Evolutionary conservation across 2,329 filamentous ascomycete genomes (phyloP).

Genomic region (Fragosphaeria purpurea): DNA sequence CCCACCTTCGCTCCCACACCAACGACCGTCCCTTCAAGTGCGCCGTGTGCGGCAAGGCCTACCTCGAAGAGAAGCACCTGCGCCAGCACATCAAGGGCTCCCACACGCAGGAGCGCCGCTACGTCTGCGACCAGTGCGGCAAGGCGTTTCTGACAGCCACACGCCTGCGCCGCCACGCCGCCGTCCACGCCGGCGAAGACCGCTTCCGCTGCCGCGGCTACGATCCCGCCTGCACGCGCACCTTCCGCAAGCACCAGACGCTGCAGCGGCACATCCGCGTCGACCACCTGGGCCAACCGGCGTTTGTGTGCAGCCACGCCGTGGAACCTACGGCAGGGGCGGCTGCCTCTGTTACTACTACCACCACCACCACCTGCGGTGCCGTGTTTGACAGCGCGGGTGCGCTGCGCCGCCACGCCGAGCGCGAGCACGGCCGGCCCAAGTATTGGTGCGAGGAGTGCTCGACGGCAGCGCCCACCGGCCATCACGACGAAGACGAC

Average conservation of each 20-base stretch:
- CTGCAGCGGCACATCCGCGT: constrained; percentile 72
- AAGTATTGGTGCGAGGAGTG: constrained; percentile 75
- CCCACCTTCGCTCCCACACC: constrained; percentile 76
- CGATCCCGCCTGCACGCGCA: constrained; percentile 58
- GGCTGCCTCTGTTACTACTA: neutral
- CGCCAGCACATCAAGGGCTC: constrained; percentile 75
- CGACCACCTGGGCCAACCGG: constrained; percentile 61
- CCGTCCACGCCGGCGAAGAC: constrained; percentile 69
- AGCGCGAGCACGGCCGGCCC: constrained; percentile 57
- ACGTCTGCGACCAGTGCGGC: constrained; percentile 65
- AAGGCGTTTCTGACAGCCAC: constrained; percentile 77
- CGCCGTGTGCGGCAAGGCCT: constrained; percentile 68
- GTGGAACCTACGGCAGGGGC: constrained; percentile 9
- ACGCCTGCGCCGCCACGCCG: constrained; percentile 63
- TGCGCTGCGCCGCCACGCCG: constrained; percentile 61
- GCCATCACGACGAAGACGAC: constrained; percentile 19
- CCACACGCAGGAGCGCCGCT: constrained; percentile 61
- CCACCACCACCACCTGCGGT: constrained; percentile 34
- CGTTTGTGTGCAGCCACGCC: constrained; percentile 57
- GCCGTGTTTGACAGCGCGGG: constrained; percentile 64
- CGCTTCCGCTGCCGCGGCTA: constrained; percentile 64
- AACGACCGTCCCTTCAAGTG: constrained; percentile 76
- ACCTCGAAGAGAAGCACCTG: constrained; percentile 77
- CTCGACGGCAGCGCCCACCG: constrained; percentile 1
- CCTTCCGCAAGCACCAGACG: constrained; percentile 81